Conservation (phyloP, 371 early-diverging fungal genomes). For the Spraguea lophii region DNA sequence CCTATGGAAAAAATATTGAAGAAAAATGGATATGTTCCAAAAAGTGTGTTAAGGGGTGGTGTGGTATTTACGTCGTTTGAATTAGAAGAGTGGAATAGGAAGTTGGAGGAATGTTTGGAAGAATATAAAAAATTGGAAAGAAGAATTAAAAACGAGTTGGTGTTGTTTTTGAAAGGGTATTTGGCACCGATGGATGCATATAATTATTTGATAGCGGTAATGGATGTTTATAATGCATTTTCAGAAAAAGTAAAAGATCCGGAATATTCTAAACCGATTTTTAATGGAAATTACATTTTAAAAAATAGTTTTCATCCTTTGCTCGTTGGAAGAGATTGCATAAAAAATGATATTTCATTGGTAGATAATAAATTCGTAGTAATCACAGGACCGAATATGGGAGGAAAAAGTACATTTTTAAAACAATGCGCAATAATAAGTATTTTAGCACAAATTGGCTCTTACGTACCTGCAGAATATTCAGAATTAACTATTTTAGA, state of each 20-base stretch:
- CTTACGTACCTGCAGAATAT: slow-evolving; percentile 64
- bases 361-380: slow-evolving; percentile 56
- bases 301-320: slow-evolving; percentile 38
- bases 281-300: slow-evolving; percentile 4
- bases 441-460: slow-evolving; percentile 73
- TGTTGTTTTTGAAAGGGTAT: slow-evolving; percentile 7
- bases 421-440: slow-evolving; percentile 64
- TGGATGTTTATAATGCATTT: slow-evolving; percentile 42
- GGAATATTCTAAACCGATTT: slow-evolving; percentile 21
- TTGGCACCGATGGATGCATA: slow-evolving; percentile 27
- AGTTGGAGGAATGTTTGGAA: slow-evolving; percentile 3
- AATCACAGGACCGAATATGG: slow-evolving; percentile 90
- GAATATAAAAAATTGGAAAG: slow-evolving; percentile 19
- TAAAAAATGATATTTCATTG: slow-evolving; percentile 51
- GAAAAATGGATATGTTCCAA: slow-evolving; percentile 24
- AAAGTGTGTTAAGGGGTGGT: slow-evolving; percentile 36
- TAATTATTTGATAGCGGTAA: slow-evolving; percentile 37
- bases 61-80: slow-evolving; percentile 37
- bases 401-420: slow-evolving; percentile 60
- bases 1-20: slow-evolving; percentile 10
- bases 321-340: slow-evolving; percentile 23
- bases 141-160: slow-evolving; percentile 14
- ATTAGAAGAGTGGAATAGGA: slow-evolving; percentile 4
- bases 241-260: slow-evolving; percentile 5
- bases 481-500: slow-evolving; percentile 67